These are phyloP conservation scores for Eustoma russellianum DNA, from an alignment of 257 asterid genomes.

Conservation along the genomic window DNA sequence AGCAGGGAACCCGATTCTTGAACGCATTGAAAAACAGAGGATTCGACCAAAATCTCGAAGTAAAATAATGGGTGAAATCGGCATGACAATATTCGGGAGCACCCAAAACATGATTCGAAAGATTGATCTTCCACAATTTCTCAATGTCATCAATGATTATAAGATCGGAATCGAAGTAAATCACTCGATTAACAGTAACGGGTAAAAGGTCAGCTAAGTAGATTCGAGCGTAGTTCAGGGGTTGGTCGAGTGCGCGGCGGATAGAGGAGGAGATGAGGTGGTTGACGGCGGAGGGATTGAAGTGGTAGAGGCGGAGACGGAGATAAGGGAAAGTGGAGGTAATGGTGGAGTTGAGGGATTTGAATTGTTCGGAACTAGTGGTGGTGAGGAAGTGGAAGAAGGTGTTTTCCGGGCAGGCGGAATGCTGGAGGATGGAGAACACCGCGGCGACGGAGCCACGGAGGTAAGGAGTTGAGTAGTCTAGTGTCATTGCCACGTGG, in stretches of 20 bases:
- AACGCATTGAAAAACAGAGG: slow-evolving; percentile 33
- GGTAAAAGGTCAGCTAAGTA: slow-evolving; percentile 79
- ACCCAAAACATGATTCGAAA: slow-evolving; percentile 45
- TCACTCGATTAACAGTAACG: slow-evolving; percentile 37
- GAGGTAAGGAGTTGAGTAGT: slow-evolving; percentile 81
- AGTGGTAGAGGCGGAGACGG: slow-evolving; percentile 54
- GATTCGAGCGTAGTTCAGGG: slow-evolving; percentile 82
- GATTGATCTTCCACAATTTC: slow-evolving; percentile 52
- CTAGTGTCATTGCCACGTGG: slow-evolving; percentile 86
- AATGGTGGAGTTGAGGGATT: slow-evolving; percentile 46
- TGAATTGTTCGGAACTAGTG: slow-evolving; percentile 32
- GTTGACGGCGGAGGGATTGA: slow-evolving; percentile 50
- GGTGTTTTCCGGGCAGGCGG: slow-evolving; percentile 75
- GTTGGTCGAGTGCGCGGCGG: slow-evolving; percentile 88
- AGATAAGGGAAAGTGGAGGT: slow-evolving; percentile 72
- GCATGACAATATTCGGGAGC: slow-evolving; percentile 88
- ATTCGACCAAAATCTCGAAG: slow-evolving; percentile 56
- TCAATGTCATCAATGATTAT: slow-evolving; percentile 71
- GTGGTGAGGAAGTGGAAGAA: slow-evolving; percentile 74
- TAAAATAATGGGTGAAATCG: slow-evolving; percentile 64
- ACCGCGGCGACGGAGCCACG: slow-evolving; percentile 87
- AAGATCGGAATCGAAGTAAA: slow-evolving; percentile 82
- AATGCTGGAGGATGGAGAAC: slow-evolving; percentile 77
- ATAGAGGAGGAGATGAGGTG: slow-evolving; percentile 75
- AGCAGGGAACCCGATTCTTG: slow-evolving; percentile 39